Evolutionary conservation across 768 basidiomycete species (phyloP), one percentile per base, ranked within the genome.

Genomic region (Thelephora ganbajun): DNA sequence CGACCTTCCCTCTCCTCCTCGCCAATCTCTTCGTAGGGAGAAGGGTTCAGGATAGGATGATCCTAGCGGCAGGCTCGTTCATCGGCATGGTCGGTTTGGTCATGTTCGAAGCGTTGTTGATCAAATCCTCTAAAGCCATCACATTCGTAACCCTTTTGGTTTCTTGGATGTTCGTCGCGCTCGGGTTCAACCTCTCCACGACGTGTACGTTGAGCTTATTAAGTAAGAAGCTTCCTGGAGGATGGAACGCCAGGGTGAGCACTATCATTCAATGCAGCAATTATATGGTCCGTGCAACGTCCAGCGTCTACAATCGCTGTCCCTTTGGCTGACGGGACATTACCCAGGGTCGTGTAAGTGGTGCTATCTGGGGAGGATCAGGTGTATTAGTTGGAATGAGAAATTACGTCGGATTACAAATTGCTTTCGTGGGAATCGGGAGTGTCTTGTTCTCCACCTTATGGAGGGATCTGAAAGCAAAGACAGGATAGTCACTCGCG

Each of bases 181-280:
- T 83, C 4, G 82, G 83, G 1, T 84, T 83, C 67, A 83, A 83
- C 59, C 64, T 83, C 11, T 73, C 78, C n/a, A 79, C 72, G 52
- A 83, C 79, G 2, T 74, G 77, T 48, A 83, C 82, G 30, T 63
- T 83, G 51, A 78, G 77, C 49, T 58, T 81, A 48, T 61, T 84
- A 22, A 78, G 76, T 51, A 84, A 85, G 60, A 80, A 80, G 59
- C 67, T 83, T 26, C 80, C 82, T 1, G 66, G 69, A 5, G 61
- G 63, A 49, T 83, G 77, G 76, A 83, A 80, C 54, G 66, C 68
- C 22, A 65, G 68, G 22, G 68, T 68, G n/a, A 74, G 69, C 70
- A 59, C 80, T 59, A 70, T 66, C 6, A 77, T 84, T 37, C 81
- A 82, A 57, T 83, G 79, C 53, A 78, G 78, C 61, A 83, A 79